Percentiles rank a stretch among this genome's conserved stretches.
Conservation (phyloP, 805 yeast species). For the Kregervanrija fluxuum region DNA sequence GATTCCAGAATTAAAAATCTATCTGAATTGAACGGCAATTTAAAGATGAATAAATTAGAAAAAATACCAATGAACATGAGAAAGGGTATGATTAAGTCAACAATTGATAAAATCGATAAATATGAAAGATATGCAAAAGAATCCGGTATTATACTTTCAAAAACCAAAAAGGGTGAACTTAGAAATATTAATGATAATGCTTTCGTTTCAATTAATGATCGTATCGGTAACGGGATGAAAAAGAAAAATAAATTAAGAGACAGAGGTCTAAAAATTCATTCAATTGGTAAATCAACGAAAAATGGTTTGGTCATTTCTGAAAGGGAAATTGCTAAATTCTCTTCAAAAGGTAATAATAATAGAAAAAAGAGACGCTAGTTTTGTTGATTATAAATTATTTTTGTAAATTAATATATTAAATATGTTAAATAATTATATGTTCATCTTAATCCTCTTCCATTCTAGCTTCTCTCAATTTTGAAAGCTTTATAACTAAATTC, state of each 20-base stretch:
- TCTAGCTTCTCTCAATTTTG: slow-evolving; percentile 44
- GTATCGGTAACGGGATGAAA: slow-evolving; percentile 42
- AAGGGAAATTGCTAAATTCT: slow-evolving; percentile 51
- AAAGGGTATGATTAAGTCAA: slow-evolving; percentile 68
- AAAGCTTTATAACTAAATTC: slow-evolving; percentile 46
- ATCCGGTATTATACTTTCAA: slow-evolving; percentile 84
- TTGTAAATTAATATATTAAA: slow-evolving; percentile 1
- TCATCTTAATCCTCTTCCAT: slow-evolving; percentile 25
- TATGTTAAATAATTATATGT: neutral
- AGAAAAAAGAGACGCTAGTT: no score
- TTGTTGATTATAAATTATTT: no score
- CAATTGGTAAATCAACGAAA: slow-evolving; percentile 69
- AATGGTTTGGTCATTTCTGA: slow-evolving; percentile 71
- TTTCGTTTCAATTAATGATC: slow-evolving; percentile 40
- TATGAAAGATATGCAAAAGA: slow-evolving; percentile 76
- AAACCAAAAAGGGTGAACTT: slow-evolving; percentile 58
- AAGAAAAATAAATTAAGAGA: slow-evolving; percentile 43
- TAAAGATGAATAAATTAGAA: slow-evolving; percentile 41
- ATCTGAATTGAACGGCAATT: slow-evolving; percentile 37
- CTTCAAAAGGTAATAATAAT: slow-evolving; percentile 8
- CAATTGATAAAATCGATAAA: slow-evolving; percentile 42
- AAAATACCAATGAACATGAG: slow-evolving; percentile 87
- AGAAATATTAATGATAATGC: slow-evolving; percentile 51
- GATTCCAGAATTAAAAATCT: slow-evolving; percentile 47
- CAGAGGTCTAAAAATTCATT: slow-evolving; percentile 70